Evolutionary conservation across 108 stramenopile species (phyloP), one percentile per base, ranked within the genome.

Genomic region (Skeletonema marinoi): DNA sequence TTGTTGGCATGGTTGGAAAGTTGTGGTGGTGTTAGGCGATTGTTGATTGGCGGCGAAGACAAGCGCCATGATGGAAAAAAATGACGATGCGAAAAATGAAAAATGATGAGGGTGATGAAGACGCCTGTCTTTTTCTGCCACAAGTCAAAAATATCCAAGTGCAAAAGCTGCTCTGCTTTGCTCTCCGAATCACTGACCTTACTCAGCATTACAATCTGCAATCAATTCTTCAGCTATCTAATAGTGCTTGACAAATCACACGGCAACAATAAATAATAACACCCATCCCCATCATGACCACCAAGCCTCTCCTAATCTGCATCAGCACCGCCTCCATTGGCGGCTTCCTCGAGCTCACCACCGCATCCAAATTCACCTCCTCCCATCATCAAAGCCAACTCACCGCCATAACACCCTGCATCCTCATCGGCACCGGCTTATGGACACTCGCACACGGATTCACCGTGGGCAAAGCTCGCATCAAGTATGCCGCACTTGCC

Each of bases 361-460:
- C 39, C 39, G 9, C 39, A 9, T 30, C 59, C 59, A 60, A 60
- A 31, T 70, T 66, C 46, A 65, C 64, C 0, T 30, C 29, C 16
- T 30, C 65, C 48, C 33, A 70, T 30, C 13, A 59, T 30, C 11
- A 51, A 12, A 29, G 35, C 10, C 70, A 71, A 58, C 25, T 78
- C 70, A 59, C 77, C 17, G 78, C 78, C 29, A n/a, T 83, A 14
- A 85, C 85, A 3, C 83, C 85, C 29, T 56, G 71, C 54, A 59
- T 90, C 39, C 77, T 90, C 36, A 75, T 79, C 38, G 86, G 84
- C 6, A 73, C 74, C 7, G 72, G 80, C 59, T 85, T 90, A 48
- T 90, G 85, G 85, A 38, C 70, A n/a, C 32, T 86, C 2, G 60
- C 68, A 17, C 75, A 84, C 51, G 89, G 89, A 30, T 65, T 90